Evolutionary conservation across 2,329 filamentous ascomycete genomes (phyloP).

Genomic region (Neonectria sp.): DNA sequence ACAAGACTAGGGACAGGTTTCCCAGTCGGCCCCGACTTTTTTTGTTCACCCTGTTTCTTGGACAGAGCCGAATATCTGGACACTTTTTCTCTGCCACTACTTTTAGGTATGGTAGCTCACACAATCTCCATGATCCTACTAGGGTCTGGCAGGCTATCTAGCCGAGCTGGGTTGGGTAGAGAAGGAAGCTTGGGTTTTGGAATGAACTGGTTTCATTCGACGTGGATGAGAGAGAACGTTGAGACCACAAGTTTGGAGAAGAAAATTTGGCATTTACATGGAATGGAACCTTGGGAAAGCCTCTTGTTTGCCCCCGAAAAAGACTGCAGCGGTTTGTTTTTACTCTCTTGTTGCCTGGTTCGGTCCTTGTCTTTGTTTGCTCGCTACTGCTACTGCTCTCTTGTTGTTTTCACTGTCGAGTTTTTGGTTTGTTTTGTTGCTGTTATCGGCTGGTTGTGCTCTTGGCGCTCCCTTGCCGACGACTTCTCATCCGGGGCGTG

Average conservation of each 20-base stretch:
- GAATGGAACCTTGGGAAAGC: constrained; percentile 33
- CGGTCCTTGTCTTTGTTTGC: constrained; percentile 6
- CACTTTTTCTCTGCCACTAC: constrained; percentile 6
- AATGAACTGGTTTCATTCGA: constrained; percentile 19
- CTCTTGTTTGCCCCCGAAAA: constrained; percentile 27
- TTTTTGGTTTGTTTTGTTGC: constrained; percentile 11
- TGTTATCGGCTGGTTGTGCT: constrained; percentile 23
- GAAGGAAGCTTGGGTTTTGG: constrained; percentile 7
- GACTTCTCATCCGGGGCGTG: constrained; percentile 19
- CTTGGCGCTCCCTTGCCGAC: constrained; percentile 9
- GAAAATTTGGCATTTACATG: constrained; percentile 42
- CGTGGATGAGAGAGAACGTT: constrained; percentile 28
- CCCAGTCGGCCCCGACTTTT: neutral
- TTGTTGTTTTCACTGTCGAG: constrained; percentile 14
- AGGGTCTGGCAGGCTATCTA: constrained; percentile 21
- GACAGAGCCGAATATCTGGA: constrained; percentile 19
- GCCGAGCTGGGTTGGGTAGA: constrained; percentile 14
- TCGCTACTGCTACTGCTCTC: constrained; percentile 14
- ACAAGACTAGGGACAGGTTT: neutral
- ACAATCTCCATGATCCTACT: neutral
- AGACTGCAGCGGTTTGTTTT: constrained; percentile 20
- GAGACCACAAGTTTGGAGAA: constrained; percentile 30
- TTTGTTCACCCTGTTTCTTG: constrained; percentile 5
- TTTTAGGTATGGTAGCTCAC: constrained; percentile 7
- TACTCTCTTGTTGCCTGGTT: constrained; percentile 5